A percentile compares a stretch with the other conserved stretches of the same genome.
These are phyloP conservation scores for Aspergillus sergii DNA, from an alignment of 2,329 filamentous ascomycete genomes.

Conservation along the genomic window DNA sequence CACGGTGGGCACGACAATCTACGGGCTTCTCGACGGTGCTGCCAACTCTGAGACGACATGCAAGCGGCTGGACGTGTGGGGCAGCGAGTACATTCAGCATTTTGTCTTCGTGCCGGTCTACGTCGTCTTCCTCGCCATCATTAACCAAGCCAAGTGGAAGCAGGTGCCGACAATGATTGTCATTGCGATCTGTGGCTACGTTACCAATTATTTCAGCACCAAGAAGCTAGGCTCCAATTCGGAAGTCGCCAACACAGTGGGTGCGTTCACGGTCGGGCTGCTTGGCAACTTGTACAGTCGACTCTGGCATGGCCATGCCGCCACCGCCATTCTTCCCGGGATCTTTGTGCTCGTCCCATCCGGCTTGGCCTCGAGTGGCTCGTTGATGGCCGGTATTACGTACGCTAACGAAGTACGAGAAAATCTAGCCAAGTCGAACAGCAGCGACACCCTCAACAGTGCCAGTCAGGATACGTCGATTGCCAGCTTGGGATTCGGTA, in stretches of 20 bases:
- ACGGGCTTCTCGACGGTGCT: slow-evolving; percentile 60
- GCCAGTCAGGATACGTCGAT: slow-evolving; percentile 23
- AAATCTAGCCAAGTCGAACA: slow-evolving; percentile 17
- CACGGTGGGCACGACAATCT: slow-evolving; percentile 66
- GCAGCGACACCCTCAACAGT: slow-evolving; percentile 1
- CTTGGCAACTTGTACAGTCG: slow-evolving; percentile 77
- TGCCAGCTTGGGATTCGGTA: slow-evolving; percentile 41
- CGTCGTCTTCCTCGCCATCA: slow-evolving; percentile 71
- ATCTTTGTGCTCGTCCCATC: slow-evolving; percentile 72
- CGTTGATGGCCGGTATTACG: slow-evolving; percentile 56
- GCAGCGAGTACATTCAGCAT: slow-evolving; percentile 48
- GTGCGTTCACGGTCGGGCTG: slow-evolving; percentile 73
- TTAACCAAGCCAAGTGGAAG: slow-evolving; percentile 79
- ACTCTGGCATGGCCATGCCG: slow-evolving; percentile 72
- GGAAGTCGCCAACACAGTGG: slow-evolving; percentile 75
- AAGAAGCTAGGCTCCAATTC: slow-evolving; percentile 68
- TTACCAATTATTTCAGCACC: slow-evolving; percentile 74
- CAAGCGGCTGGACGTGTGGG: slow-evolving; percentile 30
- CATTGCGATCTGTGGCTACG: slow-evolving; percentile 72
- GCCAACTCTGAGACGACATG: slow-evolving; percentile 53
- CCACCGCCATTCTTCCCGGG: slow-evolving; percentile 79
- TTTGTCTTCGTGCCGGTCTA: slow-evolving; percentile 75
- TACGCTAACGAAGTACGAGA: slow-evolving; percentile 56
- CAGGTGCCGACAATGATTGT: slow-evolving; percentile 74
- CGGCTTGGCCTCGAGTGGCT: slow-evolving; percentile 59